These are phyloP conservation scores for Phytophthora uliginosa DNA, from an alignment of 352 stramenopile genomes.

Conservation along the genomic window DNA sequence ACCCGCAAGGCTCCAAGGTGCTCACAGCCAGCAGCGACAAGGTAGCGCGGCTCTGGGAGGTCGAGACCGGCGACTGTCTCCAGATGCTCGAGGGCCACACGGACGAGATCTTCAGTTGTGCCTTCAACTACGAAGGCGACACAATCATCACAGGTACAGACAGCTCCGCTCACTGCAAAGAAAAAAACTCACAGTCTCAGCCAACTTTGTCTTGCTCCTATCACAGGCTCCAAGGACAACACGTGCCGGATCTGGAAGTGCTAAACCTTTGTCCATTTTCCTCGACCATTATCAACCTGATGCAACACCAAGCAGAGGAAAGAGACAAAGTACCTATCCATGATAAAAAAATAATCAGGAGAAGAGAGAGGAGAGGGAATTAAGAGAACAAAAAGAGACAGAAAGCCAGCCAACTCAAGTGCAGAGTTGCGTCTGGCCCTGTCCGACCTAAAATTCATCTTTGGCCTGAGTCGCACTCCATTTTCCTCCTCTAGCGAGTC, in stretches of 20 bases:
- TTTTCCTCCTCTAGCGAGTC: background rate
- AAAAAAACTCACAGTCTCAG: background rate
- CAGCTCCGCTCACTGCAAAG: background rate
- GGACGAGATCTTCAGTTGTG: conserved; percentile 98
- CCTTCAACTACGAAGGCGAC: conserved; percentile 98
- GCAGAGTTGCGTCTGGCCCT: conserved; percentile 1
- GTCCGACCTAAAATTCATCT: conserved; percentile 28
- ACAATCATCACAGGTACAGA: conserved; percentile 97
- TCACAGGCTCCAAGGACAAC: conserved; percentile 84
- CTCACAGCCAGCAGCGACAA: conserved; percentile 96
- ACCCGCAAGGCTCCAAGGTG: conserved; percentile 95
- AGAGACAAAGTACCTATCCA: conserved; percentile 4
- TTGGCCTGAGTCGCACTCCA: background rate
- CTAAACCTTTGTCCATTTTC: conserved; percentile 32
- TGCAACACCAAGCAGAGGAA: background rate
- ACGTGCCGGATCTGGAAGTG: conserved; percentile 90
- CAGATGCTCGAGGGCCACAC: conserved; percentile 97
- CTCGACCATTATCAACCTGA: background rate
- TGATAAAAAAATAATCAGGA: conserved; percentile 14
- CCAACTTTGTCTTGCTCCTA: conserved; percentile 13
- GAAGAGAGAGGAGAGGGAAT: conserved; percentile 11
- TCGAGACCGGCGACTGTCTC: conserved; percentile 95
- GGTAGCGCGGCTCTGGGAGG: conserved; percentile 94
- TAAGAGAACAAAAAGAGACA: conserved; percentile 31
- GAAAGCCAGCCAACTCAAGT: conserved; percentile 1